Conservation (phyloP, 139 green algal genomes). For the Chlamydomonas schloesseri region DNA sequence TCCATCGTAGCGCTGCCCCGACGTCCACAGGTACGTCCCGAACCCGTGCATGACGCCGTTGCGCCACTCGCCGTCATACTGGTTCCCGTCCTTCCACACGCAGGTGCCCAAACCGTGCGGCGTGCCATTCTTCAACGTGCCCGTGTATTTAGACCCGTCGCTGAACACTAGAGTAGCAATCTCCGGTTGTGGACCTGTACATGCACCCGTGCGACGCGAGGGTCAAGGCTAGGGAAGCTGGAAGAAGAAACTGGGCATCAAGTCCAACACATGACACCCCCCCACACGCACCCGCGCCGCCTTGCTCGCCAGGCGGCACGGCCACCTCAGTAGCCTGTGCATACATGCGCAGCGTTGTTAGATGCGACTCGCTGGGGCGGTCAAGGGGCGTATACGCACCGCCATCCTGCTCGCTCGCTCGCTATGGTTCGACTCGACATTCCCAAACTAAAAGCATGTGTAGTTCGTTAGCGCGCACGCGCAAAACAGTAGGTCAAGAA, state of each 20-base stretch:
- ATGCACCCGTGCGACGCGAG: neutral
- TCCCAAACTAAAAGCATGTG: no score
- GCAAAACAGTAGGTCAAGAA: no score
- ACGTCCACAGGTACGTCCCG: slow-evolving; percentile 91
- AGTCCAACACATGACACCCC: neutral
- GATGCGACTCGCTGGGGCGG: no score
- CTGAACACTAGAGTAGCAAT: slow-evolving; percentile 56
- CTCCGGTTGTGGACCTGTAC: slow-evolving; percentile 20
- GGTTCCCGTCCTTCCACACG: slow-evolving; percentile 80
- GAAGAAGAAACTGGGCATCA: neutral
- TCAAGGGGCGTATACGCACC: neutral
- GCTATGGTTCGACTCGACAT: no score
- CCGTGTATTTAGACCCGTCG: slow-evolving; percentile 65
- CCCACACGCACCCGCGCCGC: neutral
- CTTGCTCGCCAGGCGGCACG: slow-evolving; percentile 17
- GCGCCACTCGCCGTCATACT: slow-evolving; percentile 93
- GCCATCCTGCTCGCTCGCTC: neutral
- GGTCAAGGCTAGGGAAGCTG: no score
- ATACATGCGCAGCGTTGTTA: neutral
- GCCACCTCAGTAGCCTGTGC: slow-evolving; percentile 7
- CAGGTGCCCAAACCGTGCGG: slow-evolving; percentile 69
- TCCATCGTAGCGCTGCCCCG: slow-evolving; percentile 90
- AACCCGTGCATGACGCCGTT: slow-evolving; percentile 89
- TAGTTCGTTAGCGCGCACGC: no score
- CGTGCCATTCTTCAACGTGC: slow-evolving; percentile 58